A percentile compares a stretch with the other conserved stretches of the same genome.
Conservation (phyloP, 306 rosid species). For the Cucumis sativus region DNA sequence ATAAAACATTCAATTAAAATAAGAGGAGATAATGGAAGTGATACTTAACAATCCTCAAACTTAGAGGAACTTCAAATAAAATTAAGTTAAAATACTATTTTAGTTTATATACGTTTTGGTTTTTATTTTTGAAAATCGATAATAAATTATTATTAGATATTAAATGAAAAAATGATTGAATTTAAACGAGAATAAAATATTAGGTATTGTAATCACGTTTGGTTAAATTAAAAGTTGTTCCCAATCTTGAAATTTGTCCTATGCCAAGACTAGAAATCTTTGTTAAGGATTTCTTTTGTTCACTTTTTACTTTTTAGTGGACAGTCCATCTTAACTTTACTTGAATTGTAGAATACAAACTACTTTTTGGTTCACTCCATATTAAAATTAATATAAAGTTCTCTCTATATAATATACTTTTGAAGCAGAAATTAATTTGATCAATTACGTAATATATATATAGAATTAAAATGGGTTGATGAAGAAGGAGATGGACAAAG, state of each 20-base stretch:
- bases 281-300: not conserved
- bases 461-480: not conserved
- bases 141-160: no score
- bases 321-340: not conserved
- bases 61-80: no score
- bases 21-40: not conserved
- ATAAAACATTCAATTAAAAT: not conserved
- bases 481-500: not conserved
- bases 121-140: no score
- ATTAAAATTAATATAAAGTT: not conserved
- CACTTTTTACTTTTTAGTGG: not conserved
- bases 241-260: not conserved
- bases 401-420: no score
- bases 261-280: not conserved
- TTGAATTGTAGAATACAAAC: not conserved
- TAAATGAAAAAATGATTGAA: no score
- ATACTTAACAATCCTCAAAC: no score
- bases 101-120: no score
- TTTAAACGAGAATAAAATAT: no score
- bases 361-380: not conserved
- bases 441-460: no score
- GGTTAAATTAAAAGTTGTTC: not conserved
- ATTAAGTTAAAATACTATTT: no score
- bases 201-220: not conserved
- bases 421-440: not conserved